Base-by-base conservation (phyloP, 331 rosid genomes). In the Quercus tomentella region DNA sequence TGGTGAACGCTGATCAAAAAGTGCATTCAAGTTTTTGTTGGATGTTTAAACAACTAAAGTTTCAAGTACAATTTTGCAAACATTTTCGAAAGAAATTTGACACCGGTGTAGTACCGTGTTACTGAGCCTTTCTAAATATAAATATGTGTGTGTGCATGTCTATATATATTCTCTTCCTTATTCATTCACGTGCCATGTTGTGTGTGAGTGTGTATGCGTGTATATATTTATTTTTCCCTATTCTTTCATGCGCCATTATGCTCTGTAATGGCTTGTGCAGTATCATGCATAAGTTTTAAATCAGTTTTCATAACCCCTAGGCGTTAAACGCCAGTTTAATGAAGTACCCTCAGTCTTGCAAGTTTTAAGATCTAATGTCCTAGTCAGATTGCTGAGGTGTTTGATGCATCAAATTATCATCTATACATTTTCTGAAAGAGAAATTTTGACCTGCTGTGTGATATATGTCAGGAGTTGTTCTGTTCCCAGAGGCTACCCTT, bases 401-500 rank as follows among this genome's bases (percentile, higher is more conserved):
- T n/a, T 23, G 56, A 57, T 21, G 49, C 16, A 49, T 58, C 49
- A 14, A 45, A 15, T 55, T 74, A 1, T 26, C 23, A 62, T 28
- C 23, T 6, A 23, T 21, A 12, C 1, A 23, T 51, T 75, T 57
- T 80, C 8, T 5, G 15, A 3, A 41, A 22, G 80, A 65, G 55
- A 71, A 33, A 70, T 78, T 86, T 76, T 51, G 75, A 57, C 76
- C 54, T 65, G 55, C 21, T 71, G 10, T 52, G 49, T 84, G 77
- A 52, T 70, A 60, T 82, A 20, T 82, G 30, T 79, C 89, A 96
- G 99, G 99, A 56, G 94, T 96, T 89, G 99, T 96, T 75, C 86
- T 93, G 76, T 96, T 96, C 76, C 99, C 99, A 0, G 98, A 90
- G 71, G 98, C 88, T 5, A 79, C 83, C n/a, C 85, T 89, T 62